Percentiles rank a stretch among this genome's conserved stretches.
phyloP scores from a whole-genome alignment of 331 rosid genomes.

The Dryas integrifolia region DNA sequence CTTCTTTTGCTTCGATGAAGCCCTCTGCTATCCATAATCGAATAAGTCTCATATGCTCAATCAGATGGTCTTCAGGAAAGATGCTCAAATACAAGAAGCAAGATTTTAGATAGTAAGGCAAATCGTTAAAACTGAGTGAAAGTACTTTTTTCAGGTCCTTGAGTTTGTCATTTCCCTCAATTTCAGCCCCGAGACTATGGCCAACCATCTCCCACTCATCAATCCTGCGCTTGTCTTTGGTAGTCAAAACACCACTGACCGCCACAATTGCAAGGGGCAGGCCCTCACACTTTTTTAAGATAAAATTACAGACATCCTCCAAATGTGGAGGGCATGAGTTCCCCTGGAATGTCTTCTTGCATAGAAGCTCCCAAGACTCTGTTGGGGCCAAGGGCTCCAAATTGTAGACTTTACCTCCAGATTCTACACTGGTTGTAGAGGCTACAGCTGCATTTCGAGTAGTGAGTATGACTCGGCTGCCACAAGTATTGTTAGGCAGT shows the following conservation, averaged over 20 bases:
- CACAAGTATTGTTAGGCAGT: slow-evolving; percentile 20
- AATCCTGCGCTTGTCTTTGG: slow-evolving; percentile 24
- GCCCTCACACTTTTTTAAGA: slow-evolving; percentile 25
- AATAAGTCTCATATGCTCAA: slow-evolving; percentile 17
- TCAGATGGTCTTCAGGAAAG: slow-evolving; percentile 29
- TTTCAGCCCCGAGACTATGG: slow-evolving; percentile 23
- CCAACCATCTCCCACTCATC: slow-evolving; percentile 32
- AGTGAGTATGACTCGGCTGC: slow-evolving; percentile 18
- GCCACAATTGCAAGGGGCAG: slow-evolving; percentile 36
- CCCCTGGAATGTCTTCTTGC: slow-evolving; percentile 22
- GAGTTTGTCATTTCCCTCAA: slow-evolving; percentile 30
- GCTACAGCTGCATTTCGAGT: slow-evolving; percentile 24
- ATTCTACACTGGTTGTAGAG: slow-evolving; percentile 11
- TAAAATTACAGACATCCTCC: slow-evolving; percentile 7
- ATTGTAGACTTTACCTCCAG: slow-evolving; percentile 4
- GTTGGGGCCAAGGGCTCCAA: slow-evolving; percentile 15
- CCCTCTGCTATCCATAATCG: slow-evolving; percentile 37
- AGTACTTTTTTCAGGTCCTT: slow-evolving; percentile 28
- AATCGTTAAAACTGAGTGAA: slow-evolving; percentile 36
- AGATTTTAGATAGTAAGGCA: slow-evolving; percentile 29
- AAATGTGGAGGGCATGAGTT: slow-evolving; percentile 27
- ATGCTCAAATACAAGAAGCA: slow-evolving; percentile 33
- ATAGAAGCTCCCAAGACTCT: slow-evolving; percentile 27
- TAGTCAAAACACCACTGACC: slow-evolving; percentile 29
- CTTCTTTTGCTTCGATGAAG: slow-evolving; percentile 27